phyloP scores from a whole-genome alignment of 2,329 filamentous ascomycete species.

The Fusarium albidum region DNA sequence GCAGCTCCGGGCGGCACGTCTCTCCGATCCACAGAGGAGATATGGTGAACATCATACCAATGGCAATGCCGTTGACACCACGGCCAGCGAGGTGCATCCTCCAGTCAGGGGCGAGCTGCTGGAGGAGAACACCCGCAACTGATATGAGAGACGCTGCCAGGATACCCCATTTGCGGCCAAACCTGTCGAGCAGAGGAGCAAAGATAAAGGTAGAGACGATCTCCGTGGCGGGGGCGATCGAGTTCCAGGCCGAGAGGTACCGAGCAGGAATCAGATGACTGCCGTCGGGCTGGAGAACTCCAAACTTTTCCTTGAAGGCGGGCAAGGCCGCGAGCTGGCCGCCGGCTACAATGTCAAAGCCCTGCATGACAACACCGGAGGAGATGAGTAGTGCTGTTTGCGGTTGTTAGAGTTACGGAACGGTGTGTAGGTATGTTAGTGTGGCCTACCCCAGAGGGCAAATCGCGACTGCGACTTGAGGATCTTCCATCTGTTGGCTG shows the following conservation, averaged over 20 bases:
- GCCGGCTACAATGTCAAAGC: conserved; percentile 42
- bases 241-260: conserved; percentile 42
- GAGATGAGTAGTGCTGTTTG: conserved; percentile 39
- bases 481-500: conserved; percentile 42
- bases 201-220: conserved; percentile 38
- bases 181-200: conserved; percentile 43
- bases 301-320: conserved; percentile 41
- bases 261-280: conserved; percentile 41
- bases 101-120: conserved; percentile 42
- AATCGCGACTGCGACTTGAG: conserved; percentile 37
- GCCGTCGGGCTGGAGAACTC: conserved; percentile 34
- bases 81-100: conserved; percentile 40
- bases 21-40: conserved; percentile 50
- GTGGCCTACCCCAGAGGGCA: conserved; percentile 38
- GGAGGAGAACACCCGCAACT: conserved; percentile 41
- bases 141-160: conserved; percentile 39
- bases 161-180: conserved; percentile 42
- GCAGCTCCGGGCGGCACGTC: conserved; percentile 46
- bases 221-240: conserved; percentile 42
- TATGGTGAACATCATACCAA: conserved; percentile 48
- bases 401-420: neutral
- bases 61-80: conserved; percentile 40
- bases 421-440: neutral
- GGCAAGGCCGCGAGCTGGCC: conserved; percentile 43
- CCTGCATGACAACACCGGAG: conserved; percentile 43